Evolutionary conservation across 176 grass and related monocot genomes (phyloP), one percentile per base, ranked within the genome.

Genomic region (Raddia guianensis): DNA sequence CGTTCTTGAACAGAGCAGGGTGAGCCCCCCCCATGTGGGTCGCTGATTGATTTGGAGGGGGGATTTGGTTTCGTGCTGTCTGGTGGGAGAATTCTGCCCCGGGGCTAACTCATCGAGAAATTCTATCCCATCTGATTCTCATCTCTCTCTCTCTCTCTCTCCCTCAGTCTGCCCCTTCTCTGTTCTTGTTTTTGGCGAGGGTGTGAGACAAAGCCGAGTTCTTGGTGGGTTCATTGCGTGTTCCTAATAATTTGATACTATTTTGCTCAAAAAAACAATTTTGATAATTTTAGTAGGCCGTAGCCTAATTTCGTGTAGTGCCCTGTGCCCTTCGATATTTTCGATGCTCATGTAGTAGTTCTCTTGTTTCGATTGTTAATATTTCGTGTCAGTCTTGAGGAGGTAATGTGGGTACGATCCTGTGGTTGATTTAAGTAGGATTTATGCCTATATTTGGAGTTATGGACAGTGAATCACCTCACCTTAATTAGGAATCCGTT

Each of bases 1-100:
- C 70, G 77, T 48, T 63, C 55, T 68, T 55, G 50, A 59, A 49
- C 7, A 49, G 13, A 72, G 19, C 34, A 35, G 54, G 65, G 82
- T 80, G 35, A 82, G 58, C 12, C 16, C 4, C 9, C n/a, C 34
- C 53, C 70, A 69, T 7, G 53, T 70, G 81, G 63, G 18, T 68
- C 46, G 54, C 68, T 55, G 27, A n/a, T 60, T 66, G 37, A 33
- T 34, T 48, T 55, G 7, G 20, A 18, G 60, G 49, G 20, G 27
- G 60, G 49, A 12, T 54, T 40, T 40, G 8, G 43, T 55, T 56
- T 67, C 49, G 34, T n/a, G 71, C 9, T 74, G 59, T 77, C 46
- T 43, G 20, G 72, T 37, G 75, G 9, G 8, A 13, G 32, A 45
- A 37, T 70, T 55, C 16, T 10, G 9, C 27, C 27, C 27, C 27